Evolutionary conservation across 495 filamentous ascomycete genomes (phyloP), one percentile per base, ranked within the genome.

Genomic region (Lepraria neglecta): DNA sequence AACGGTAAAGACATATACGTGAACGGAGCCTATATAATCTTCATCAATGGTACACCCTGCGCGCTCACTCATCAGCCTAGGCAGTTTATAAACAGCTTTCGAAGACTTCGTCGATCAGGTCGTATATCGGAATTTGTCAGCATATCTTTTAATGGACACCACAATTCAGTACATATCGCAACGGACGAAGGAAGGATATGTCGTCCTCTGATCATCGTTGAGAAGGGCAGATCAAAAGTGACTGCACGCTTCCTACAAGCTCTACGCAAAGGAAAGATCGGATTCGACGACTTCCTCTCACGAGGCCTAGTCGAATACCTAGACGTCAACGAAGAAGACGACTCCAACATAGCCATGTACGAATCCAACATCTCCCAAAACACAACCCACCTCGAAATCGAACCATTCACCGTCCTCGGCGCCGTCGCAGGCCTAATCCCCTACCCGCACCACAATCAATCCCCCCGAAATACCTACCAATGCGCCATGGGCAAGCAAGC

Each of bases 401-500:
- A 97, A 71, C 94, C 94, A 1, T 97, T 97, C 72, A 97, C 95
- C 1, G 87, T 97, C 47, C 85, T 99, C 35, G 94, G 94, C n/a
- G 95, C 94, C 30, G 95, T 97, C 40, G 94, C 94, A 43, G 92
- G 94, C 44, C 78, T 99, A 24, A 97, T 99, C 67, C 94, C 94
- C 4, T 99, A 97, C 69, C 94, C 94, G 12, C 95, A 99, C 75
- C 94, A 99, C 78, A 99, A 99, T 73, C 94, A 99, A 73, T 99
- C 94, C 4, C 94, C 94, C 10, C 85, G 94, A 76, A 99, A 99
- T 71, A 99, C 94, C 9, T 99, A 99, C 70, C 94, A 98, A 76
- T 97, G 95, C 73, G 94, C 94, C 74, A 99, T 99, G 94, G 94
- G 94, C 79, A 99, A 99, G 75, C 94, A 99, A 88, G 94, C 94